These are phyloP conservation scores for Quambalaria eucalypti DNA, from an alignment of 1,284 basidiomycete species.

Conservation along the genomic window DNA sequence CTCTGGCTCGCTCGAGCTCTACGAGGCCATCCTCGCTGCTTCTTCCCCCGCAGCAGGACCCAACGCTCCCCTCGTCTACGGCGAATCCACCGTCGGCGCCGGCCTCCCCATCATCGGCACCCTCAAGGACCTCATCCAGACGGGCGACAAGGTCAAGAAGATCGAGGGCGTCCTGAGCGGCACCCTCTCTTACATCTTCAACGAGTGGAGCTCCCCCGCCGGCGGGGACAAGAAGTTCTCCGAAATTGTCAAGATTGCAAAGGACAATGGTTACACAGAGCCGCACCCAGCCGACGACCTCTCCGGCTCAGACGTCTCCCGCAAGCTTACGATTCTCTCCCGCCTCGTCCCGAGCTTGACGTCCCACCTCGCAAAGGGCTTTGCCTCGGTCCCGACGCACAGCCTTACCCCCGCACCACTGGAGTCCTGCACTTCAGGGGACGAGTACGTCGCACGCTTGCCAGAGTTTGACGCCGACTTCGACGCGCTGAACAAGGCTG, in stretches of 20 bases:
- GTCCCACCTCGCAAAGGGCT: slow-evolving; percentile 57
- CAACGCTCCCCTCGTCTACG: slow-evolving; percentile 59
- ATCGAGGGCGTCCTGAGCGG: slow-evolving; percentile 74
- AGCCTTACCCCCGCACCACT: slow-evolving; percentile 77
- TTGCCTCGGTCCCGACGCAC: slow-evolving; percentile 68
- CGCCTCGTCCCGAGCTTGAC: slow-evolving; percentile 50
- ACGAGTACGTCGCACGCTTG: slow-evolving; percentile 68
- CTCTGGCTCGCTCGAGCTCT: slow-evolving; percentile 66
- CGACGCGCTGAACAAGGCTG: slow-evolving; percentile 65
- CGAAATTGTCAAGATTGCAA: slow-evolving; percentile 76
- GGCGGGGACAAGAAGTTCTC: slow-evolving; percentile 59
- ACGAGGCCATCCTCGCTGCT: slow-evolving; percentile 57
- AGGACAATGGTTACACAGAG: slow-evolving; percentile 87
- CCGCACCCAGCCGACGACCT: slow-evolving; percentile 95
- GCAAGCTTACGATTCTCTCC: slow-evolving; percentile 90
- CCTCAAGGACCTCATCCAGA: slow-evolving; percentile 78
- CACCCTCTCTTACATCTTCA: slow-evolving; percentile 98
- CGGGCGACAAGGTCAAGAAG: slow-evolving; percentile 69
- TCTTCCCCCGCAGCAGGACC: slow-evolving; percentile 17
- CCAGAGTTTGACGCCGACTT: slow-evolving; percentile 78
- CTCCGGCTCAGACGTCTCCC: slow-evolving; percentile 89
- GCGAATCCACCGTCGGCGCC: slow-evolving; percentile 91
- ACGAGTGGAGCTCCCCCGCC: slow-evolving; percentile 61
- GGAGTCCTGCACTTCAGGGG: slow-evolving; percentile 52
- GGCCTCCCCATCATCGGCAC: slow-evolving; percentile 87